Evolutionary conservation across 306 rosid genomes (phyloP), one percentile per base, ranked within the genome.

Genomic region (Gastrolobium villosum): DNA sequence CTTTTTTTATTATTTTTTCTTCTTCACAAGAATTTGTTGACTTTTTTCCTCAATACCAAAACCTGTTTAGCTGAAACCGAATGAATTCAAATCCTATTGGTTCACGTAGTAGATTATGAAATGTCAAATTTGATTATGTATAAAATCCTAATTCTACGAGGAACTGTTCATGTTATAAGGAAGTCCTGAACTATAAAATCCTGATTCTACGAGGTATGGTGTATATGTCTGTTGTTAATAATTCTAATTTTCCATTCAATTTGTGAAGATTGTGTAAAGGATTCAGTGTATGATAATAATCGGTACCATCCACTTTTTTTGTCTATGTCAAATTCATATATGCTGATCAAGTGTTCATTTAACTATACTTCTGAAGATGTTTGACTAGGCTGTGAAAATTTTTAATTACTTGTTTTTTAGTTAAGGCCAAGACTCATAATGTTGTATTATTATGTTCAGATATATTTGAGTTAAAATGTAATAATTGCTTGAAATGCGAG

Each of bases 341-440:
- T 32, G 45, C 31, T 75, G 62, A 34, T 59, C 59, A 70, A 57
- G 53, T 78, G 35, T 67, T 55, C 39, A 10, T 57, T 68, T 45
- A 64, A 54, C 31, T 50, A 20, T 55, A 5, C 7, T 70, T 79
- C 10, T 37, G 13, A 9, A 70, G 31, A 39, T 32, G 26, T 39
- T 63, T 79, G 26, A 62, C 52, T 39, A 3, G 43, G 55, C 35
- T 52, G 10, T 4, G 0, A 20, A 4, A 37, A 30, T 1, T 62
- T 72, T 62, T 39, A 30, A 15, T 71, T 30, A 3, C 54, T 60
- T 49, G 26, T 49, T 57, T 59, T n/a, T 28, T 57, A 20, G 10
- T 41, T 49, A 7, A 63, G 13, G 34, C 65, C 13, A 3, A 72
- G 14, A 13, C 57, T 15, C 46, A 2, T 45, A 8, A 32, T 55